These are phyloP conservation scores for Nemania diffusa DNA, from an alignment of 2,329 filamentous ascomycete species.

Conservation along the genomic window DNA sequence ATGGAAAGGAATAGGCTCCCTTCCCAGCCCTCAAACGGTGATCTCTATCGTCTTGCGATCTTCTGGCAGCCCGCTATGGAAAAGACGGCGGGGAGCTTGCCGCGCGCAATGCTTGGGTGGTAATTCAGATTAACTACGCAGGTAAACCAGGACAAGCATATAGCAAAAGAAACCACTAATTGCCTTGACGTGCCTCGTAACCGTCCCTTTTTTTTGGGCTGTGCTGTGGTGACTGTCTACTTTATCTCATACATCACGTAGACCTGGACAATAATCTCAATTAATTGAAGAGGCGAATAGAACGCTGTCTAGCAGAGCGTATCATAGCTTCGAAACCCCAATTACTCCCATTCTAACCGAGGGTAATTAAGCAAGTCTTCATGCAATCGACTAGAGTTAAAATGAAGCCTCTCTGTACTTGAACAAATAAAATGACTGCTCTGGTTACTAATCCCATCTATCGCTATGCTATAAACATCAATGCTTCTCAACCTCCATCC, in stretches of 20 bases:
- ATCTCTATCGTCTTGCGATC: neutral
- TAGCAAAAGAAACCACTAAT: conserved; percentile 25
- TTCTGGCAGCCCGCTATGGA: neutral
- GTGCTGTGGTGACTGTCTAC: neutral
- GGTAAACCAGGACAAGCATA: conserved; percentile 1
- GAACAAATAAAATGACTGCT: conserved; percentile 11
- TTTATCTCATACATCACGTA: neutral
- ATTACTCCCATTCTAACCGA: neutral
- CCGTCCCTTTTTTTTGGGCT: neutral
- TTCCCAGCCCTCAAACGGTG: neutral
- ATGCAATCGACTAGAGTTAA: no score
- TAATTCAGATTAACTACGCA: conserved; percentile 3
- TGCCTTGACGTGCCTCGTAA: conserved; percentile 9
- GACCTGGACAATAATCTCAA: neutral
- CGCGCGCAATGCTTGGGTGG: neutral
- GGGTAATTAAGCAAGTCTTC: neutral
- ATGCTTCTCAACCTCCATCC: neutral
- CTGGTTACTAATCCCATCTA: conserved; percentile 8
- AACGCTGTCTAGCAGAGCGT: neutral
- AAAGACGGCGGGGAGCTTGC: neutral
- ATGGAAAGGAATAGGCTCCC: neutral
- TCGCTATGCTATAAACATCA: conserved; percentile 15
- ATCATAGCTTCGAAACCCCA: neutral
- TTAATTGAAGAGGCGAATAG: neutral
- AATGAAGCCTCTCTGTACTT: neutral